phyloP scores from a whole-genome alignment of 192 early-diverging fungal genomes.

The Dispira simplex region DNA sequence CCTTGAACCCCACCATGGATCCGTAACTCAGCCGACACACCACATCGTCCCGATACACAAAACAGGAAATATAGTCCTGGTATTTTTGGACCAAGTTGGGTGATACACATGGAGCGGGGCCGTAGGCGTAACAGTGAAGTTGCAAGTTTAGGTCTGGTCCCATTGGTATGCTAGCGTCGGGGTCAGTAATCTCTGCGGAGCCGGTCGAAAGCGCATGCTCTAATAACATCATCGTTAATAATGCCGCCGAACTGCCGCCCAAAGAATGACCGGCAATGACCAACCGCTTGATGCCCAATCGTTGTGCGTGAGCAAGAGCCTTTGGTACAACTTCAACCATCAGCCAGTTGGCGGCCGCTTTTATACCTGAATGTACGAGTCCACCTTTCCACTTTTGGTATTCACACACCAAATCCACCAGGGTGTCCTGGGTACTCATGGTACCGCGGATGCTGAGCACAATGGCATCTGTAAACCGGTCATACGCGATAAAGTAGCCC shows the following conservation, averaged over 20 bases:
- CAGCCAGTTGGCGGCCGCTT: constrained; percentile 59
- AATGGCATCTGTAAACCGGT: constrained; percentile 41
- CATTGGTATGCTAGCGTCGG: constrained; percentile 15
- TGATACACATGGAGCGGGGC: constrained; percentile 37
- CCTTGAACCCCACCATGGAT: constrained; percentile 40
- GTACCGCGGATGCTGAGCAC: constrained; percentile 53
- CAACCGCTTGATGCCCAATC: constrained; percentile 29
- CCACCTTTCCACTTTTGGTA: constrained; percentile 67
- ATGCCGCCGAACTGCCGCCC: constrained; percentile 50
- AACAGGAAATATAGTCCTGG: constrained; percentile 37
- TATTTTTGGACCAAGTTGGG: constrained; percentile 33
- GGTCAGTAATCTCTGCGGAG: neutral
- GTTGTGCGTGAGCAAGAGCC: constrained; percentile 35
- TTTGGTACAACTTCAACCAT: constrained; percentile 46
- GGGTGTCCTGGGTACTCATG: constrained; percentile 55
- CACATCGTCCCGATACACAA: constrained; percentile 43
- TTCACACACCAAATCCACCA: constrained; percentile 61
- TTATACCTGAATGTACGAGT: constrained; percentile 58
- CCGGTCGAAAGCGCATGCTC: constrained; percentile 19
- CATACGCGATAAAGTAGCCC: constrained; percentile 51
- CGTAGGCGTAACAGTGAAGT: constrained; percentile 33
- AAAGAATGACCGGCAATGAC: constrained; percentile 63
- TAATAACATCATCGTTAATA: constrained; percentile 54
- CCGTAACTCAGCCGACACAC: constrained; percentile 49
- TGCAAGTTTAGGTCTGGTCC: constrained; percentile 27